Conservation (phyloP, 495 filamentous ascomycete species). For the Aspergillus sclerotioniger region DNA sequence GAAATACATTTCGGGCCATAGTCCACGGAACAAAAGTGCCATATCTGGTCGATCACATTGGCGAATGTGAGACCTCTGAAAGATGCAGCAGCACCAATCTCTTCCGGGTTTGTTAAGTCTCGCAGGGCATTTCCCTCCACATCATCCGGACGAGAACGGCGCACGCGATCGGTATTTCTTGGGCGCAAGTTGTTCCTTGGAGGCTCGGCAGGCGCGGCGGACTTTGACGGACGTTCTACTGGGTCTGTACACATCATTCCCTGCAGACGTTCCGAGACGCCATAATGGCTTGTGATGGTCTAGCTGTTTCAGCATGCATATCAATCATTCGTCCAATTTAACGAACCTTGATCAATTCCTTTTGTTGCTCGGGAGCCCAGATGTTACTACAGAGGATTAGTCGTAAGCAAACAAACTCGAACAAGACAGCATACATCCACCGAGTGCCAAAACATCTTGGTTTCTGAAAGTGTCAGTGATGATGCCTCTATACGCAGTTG, state of each 20-base stretch:
- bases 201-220: conserved; percentile 9
- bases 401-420: conserved; percentile 4
- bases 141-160: conserved; percentile 24
- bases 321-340: not conserved
- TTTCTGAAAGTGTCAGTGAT: conserved; percentile 23
- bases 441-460: conserved; percentile 47
- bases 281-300: conserved; percentile 53
- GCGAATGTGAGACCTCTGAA: conserved; percentile 37
- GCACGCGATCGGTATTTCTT: conserved; percentile 10
- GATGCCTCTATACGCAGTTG: not conserved
- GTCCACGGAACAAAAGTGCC: conserved; percentile 65
- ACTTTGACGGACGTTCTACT: conserved; percentile 24
- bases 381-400: conserved; percentile 52
- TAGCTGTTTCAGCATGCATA: conserved; percentile 9
- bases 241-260: conserved; percentile 64
- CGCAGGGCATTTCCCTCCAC: conserved; percentile 34
- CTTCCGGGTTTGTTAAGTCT: conserved; percentile 22
- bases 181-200: conserved; percentile 17
- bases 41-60: conserved; percentile 58
- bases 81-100: conserved; percentile 24
- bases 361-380: conserved; percentile 67
- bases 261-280: conserved; percentile 64
- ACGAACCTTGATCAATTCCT: conserved; percentile 47
- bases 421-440: conserved; percentile 61
- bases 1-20: conserved; percentile 53